Evolutionary conservation across 768 basidiomycete genomes (phyloP), one percentile per base, ranked within the genome.

Genomic region (Boletales sp.): DNA sequence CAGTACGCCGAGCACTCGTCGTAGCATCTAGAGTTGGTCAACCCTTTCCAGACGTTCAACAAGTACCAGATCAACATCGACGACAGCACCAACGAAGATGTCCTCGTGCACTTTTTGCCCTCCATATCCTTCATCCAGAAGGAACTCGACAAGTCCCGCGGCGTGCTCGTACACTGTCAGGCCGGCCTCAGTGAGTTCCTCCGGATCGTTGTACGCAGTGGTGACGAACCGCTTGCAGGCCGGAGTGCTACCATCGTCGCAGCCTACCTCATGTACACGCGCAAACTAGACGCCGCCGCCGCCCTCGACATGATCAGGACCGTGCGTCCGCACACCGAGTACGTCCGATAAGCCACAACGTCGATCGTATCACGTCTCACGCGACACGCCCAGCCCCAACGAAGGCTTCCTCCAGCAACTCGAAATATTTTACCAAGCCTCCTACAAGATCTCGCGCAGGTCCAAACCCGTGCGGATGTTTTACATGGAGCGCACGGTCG

Each of bases 121-220:
- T 81, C 86, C 3, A 90, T 94, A 48, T 80, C 84, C 5, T 94
- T 93, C 71, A 93, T 97, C 40, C 77, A 88, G 54, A 76, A 79
- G 12, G 87, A 93, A 57, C 68, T 94, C 3, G 78, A 84, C 64
- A 87, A 86, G 59, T 83, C 79, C 0, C 72, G 84, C 29, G 86
- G 86, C 1, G 86, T 97, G 2, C 72, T 95, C 17, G 88, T 97
- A 0, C 94, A 97, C 67, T 95, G 94, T 63, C 86, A 90, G 50
- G 91, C 90, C 19, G 94, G 94, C 21, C 76, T 91, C 68, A 91
- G 90, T 90, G 68, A 65, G 87, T n/a, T 78, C 42, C 6, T 46
- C 40, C 12, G 18, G 12, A 24, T 45, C 15, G 39, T 4, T 47
- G 4, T 18, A 15, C 44, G 41, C 21, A 19, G 41, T 14, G 36